These are phyloP conservation scores for Trypanosomatidae sp. DNA, from an alignment of 208 protist species.

Conservation along the genomic window DNA sequence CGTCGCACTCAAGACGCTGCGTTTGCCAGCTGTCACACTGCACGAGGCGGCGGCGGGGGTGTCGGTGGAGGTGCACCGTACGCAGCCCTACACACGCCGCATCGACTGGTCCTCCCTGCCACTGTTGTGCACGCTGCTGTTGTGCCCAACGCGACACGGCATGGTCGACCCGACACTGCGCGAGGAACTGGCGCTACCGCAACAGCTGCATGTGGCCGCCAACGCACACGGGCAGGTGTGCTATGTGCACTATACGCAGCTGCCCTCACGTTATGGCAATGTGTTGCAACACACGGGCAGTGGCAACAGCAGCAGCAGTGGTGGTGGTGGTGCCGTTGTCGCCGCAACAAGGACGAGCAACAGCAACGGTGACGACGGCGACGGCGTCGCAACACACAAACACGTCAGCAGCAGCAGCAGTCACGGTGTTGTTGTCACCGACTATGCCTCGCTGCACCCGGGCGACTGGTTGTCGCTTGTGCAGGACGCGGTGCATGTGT, in stretches of 20 bases:
- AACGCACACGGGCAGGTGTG: slow-evolving; percentile 29
- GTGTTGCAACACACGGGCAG: neutral
- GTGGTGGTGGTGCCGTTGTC: neutral
- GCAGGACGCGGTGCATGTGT: slow-evolving; percentile 25
- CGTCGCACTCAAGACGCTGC: slow-evolving; percentile 29
- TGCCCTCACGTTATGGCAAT: slow-evolving; percentile 55
- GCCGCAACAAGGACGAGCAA: too few species aligned
- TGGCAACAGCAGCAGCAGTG: neutral
- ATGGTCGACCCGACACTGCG: slow-evolving; percentile 50
- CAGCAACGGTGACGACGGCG: neutral
- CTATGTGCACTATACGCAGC: slow-evolving; percentile 46
- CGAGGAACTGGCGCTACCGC: slow-evolving; percentile 72
- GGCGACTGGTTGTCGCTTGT: slow-evolving; percentile 24
- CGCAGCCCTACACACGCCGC: slow-evolving; percentile 21
- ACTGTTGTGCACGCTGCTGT: slow-evolving; percentile 28
- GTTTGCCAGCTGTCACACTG: slow-evolving; percentile 48
- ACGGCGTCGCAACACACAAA: slow-evolving; percentile 5
- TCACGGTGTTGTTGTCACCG: too few species aligned
- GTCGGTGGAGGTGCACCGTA: slow-evolving; percentile 61
- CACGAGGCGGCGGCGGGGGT: slow-evolving; percentile 30
- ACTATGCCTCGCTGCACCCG: slow-evolving; percentile 5
- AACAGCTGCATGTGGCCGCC: slow-evolving; percentile 56
- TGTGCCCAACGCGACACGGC: slow-evolving; percentile 67
- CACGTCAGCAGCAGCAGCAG: too few species aligned
- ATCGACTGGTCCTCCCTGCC: slow-evolving; percentile 54